Conservation (phyloP, 208 protist genomes). For the Acanthamoeba castellanii region DNA sequence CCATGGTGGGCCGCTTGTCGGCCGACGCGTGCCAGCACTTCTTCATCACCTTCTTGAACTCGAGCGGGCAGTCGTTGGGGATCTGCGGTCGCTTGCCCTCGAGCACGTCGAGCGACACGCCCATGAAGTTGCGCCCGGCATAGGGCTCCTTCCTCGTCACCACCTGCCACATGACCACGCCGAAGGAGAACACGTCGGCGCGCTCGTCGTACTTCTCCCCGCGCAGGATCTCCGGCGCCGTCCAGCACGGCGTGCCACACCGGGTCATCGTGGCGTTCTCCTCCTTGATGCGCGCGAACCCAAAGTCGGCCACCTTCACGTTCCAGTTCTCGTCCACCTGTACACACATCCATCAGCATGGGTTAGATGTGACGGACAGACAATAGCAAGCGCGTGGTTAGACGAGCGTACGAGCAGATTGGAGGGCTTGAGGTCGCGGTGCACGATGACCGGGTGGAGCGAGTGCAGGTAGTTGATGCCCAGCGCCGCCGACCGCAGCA, state of each 20-base stretch:
- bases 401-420: constrained; percentile 80
- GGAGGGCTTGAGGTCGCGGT: not conserved
- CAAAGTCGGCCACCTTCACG: constrained; percentile 81
- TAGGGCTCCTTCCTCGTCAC: not conserved
- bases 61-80: not conserved
- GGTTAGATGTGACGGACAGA: too few relatives aligned
- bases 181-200: constrained; percentile 53
- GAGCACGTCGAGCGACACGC: not conserved
- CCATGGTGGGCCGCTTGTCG: not conserved
- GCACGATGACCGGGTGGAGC: not conserved
- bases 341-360: too few relatives aligned
- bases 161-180: constrained; percentile 40
- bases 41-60: not conserved
- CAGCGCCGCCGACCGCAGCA: not conserved
- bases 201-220: constrained; percentile 25
- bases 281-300: constrained; percentile 71
- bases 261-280: constrained; percentile 75
- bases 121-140: not conserved
- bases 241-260: constrained; percentile 70
- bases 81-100: not conserved
- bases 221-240: constrained; percentile 48
- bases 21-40: not conserved
- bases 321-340: constrained; percentile 81
- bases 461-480: constrained; percentile 23
- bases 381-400: not conserved